Conservation (phyloP, 2,329 filamentous ascomycete genomes). For the Pseudogymnoascus sp. region DNA sequence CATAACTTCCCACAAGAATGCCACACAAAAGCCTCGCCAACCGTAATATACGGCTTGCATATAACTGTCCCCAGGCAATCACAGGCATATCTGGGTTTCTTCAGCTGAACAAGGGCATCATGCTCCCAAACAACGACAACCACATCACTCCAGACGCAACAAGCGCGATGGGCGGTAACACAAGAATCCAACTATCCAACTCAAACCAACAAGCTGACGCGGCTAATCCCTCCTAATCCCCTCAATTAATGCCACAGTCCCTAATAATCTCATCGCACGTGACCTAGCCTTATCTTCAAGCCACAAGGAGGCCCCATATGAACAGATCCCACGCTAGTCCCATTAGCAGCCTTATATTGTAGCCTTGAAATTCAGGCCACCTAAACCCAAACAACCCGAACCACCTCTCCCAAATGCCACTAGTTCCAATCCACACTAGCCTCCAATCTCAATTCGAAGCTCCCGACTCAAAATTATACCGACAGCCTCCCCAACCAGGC, state of each 20-base stretch:
- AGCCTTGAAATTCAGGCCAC: too few relatives aligned
- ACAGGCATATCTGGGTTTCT: neutral
- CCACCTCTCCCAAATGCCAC: neutral
- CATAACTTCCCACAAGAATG: neutral
- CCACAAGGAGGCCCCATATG: neutral
- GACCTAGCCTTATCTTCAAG: slow-evolving; percentile 2
- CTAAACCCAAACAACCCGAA: neutral
- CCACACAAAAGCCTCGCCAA: slow-evolving; percentile 6
- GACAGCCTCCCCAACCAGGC: neutral
- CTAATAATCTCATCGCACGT: neutral
- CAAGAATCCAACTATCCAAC: neutral
- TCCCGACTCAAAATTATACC: neutral
- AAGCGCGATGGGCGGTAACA: neutral
- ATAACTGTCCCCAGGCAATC: neutral
- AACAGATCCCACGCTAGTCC: too few relatives aligned
- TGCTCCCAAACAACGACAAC: neutral
- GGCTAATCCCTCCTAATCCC: neutral
- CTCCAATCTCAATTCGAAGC: slow-evolving; percentile 10
- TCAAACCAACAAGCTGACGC: neutral
- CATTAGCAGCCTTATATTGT: too few relatives aligned
- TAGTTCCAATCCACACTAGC: slow-evolving; percentile 5
- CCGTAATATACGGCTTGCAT: neutral
- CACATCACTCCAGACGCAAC: neutral
- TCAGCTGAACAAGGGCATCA: neutral
- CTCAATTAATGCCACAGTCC: neutral